These are phyloP conservation scores for Citrullus amarus DNA, from an alignment of 306 rosid genomes.

Conservation along the genomic window DNA sequence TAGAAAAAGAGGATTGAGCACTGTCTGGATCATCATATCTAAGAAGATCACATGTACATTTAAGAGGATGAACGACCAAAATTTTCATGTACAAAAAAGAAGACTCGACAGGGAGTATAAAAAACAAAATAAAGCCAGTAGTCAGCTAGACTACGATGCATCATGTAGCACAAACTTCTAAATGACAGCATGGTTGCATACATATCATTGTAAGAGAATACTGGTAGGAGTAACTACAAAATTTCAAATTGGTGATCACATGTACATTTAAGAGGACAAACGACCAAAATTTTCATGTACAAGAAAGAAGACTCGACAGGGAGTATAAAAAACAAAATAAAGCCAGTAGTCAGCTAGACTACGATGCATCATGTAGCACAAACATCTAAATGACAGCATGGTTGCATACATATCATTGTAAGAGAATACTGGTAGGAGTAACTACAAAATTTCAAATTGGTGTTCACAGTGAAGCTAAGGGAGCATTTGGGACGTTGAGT, in stretches of 20 bases:
- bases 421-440: background rate
- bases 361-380: background rate
- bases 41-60: slow-evolving; percentile 10
- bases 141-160: background rate
- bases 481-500: too few species aligned
- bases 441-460: background rate
- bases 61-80: too few species aligned
- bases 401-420: background rate
- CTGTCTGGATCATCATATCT: slow-evolving; percentile 78
- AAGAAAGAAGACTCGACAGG: background rate
- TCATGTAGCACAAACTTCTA: background rate
- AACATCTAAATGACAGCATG: background rate
- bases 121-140: background rate
- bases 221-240: background rate
- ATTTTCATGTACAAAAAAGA: too few species aligned
- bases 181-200: background rate
- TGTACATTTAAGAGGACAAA: background rate
- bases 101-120: background rate
- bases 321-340: background rate
- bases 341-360: background rate
- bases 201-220: background rate
- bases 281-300: too few species aligned
- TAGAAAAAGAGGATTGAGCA: slow-evolving; percentile 72
- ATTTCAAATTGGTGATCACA: background rate
- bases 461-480: background rate